Conservation (phyloP, 2,329 filamentous ascomycete genomes). For the Periglandula ipomoeae region DNA sequence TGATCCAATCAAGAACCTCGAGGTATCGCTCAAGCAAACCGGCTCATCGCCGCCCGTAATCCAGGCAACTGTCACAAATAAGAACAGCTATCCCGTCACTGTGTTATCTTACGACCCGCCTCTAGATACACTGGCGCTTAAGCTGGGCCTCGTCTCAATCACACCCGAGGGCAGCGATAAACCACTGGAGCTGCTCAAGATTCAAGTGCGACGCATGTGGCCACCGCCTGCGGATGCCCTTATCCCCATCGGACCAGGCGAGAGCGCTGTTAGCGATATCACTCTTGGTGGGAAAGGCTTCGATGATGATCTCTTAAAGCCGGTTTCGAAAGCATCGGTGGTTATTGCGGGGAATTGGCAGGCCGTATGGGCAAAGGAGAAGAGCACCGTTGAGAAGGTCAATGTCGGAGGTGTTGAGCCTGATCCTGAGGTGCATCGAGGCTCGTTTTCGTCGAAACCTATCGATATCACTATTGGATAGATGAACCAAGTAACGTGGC, state of each 20-base stretch:
- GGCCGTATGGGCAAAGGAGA: conserved; percentile 1
- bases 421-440: not conserved
- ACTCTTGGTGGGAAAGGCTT: not conserved
- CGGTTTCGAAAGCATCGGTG: not conserved
- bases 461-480: not conserved
- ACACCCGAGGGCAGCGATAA: conserved; percentile 22
- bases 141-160: conserved; percentile 32
- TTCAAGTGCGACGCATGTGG: conserved; percentile 31
- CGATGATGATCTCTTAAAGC: not conserved
- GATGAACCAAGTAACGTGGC: not conserved
- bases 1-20: not conserved
- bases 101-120: conserved; percentile 35
- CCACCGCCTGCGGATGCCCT: conserved; percentile 25
- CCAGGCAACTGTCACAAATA: conserved; percentile 31
- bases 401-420: not conserved
- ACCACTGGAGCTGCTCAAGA: conserved; percentile 26
- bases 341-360: not conserved
- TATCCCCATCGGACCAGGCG: conserved; percentile 3
- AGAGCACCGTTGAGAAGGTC: not conserved
- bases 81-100: conserved; percentile 26
- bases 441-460: not conserved
- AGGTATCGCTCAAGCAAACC: not conserved
- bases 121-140: conserved; percentile 32
- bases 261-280: conserved; percentile 13
- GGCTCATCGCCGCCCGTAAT: conserved; percentile 27